Evolutionary conservation across 1,139 yeast species (phyloP), one percentile per base, ranked within the genome.

Genomic region (Protomyces inundatus): DNA sequence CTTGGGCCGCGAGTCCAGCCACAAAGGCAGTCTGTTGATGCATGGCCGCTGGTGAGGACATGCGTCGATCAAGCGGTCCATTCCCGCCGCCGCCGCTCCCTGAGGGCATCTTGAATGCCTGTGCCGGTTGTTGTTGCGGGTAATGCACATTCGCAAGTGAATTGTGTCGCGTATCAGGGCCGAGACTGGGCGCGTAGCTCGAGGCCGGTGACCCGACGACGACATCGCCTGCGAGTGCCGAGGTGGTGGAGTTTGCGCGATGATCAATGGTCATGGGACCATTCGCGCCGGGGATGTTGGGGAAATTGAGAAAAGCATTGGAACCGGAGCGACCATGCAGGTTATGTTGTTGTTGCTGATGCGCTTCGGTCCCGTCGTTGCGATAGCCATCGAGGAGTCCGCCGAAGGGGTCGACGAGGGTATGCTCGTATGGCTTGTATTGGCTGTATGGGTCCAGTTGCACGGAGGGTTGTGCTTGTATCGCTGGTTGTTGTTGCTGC

Each of bases 161-260:
- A 23, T 58, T 58, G 55, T 52, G 16, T 35, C 62, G 42, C n/a
- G 56, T 55, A 34, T 58, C 62, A 10, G 62, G 35, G 9, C 48
- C 48, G 6, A 58, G 51, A 42, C 56, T 58, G 2, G 62, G 62
- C 9, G 62, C 56, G 23, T 58, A 58, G 35, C 56, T 51, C n/a
- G 62, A 58, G 9, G 53, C 46, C 35, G 62, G 62, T 7, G 62
- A 58, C 12, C 54, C 62, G 33, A 55, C 39, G 45, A 58, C 36
- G 33, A 51, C 54, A 6, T 42, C 48, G 4, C 30, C 23, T 7
- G 16, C 12, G 23, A 23, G 23, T 23, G 23, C 23, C 23, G 23
- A 23, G 23, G 23, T 23, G 23, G 23, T 23, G 23, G 23, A 23
- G 9, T 23, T 14, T n/a, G 32, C 23, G 3, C 48, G 23, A 10